phyloP scores from a whole-genome alignment of 1,139 yeast genomes.

The Taphrina flavorubra region DNA sequence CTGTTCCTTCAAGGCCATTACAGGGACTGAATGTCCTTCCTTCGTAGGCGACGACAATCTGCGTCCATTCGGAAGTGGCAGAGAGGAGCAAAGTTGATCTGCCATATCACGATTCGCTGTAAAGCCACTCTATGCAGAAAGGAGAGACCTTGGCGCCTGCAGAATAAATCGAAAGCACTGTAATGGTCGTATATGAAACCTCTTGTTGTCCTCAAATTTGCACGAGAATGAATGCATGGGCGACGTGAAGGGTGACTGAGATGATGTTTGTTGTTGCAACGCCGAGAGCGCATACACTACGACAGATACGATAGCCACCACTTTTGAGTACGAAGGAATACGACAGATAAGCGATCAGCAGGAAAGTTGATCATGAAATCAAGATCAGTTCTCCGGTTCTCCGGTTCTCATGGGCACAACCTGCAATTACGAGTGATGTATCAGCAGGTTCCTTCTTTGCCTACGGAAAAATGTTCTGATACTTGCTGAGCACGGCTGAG shows the following conservation, averaged over 20 bases:
- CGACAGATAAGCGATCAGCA: too few species aligned
- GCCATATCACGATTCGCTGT: constrained; percentile 3
- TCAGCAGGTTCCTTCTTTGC: too few species aligned
- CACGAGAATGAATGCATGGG: not conserved
- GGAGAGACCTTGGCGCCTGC: too few species aligned
- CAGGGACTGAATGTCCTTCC: constrained; percentile 4
- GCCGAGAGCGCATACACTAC: not conserved
- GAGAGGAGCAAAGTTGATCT: constrained; percentile 11
- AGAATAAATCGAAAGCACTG: too few species aligned
- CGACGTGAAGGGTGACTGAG: not conserved
- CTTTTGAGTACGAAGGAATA: too few species aligned
- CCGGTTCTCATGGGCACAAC: too few species aligned
- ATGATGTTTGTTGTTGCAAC: constrained; percentile 25
- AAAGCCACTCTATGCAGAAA: too few species aligned
- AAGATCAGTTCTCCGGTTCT: not conserved
- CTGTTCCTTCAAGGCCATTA: constrained; percentile 19
- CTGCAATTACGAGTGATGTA: too few species aligned
- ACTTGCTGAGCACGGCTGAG: too few species aligned
- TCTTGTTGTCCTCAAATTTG: not conserved
- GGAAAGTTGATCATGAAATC: constrained; percentile 4
- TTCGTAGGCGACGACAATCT: constrained; percentile 23
- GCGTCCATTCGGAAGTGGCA: constrained; percentile 21
- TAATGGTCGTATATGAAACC: too few species aligned
- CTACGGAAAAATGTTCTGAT: too few species aligned
- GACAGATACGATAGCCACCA: not conserved